Percentiles rank a stretch among this genome's conserved stretches.
Conservation (phyloP, 1,139 yeast species). For the Kazachstania sp. region DNA sequence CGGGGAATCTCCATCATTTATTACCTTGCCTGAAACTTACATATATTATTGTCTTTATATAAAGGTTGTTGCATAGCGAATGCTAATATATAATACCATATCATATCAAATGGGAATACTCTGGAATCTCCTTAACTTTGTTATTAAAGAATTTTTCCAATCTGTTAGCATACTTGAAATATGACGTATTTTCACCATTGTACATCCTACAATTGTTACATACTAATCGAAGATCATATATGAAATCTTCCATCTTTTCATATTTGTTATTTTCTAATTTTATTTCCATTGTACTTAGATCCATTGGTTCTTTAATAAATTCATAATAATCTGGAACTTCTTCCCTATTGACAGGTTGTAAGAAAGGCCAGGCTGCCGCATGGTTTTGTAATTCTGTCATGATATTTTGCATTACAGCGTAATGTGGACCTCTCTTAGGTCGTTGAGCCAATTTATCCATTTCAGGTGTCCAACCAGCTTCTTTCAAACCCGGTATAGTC, state of each 20-base stretch:
- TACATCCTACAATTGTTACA: conserved; percentile 87
- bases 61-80: too few relatives aligned
- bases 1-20: too few relatives aligned
- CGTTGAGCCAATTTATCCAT: conserved; percentile 95
- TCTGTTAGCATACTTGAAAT: conserved; percentile 84
- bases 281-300: conserved; percentile 87
- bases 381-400: conserved; percentile 85
- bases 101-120: conserved; percentile 33
- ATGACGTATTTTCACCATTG: conserved; percentile 83
- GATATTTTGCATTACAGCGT: conserved; percentile 83
- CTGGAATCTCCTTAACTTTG: conserved; percentile 65
- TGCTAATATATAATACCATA: too few relatives aligned
- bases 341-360: conserved; percentile 82
- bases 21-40: too few relatives aligned
- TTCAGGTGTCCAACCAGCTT: conserved; percentile 97
- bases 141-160: conserved; percentile 78
- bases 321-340: conserved; percentile 97
- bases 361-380: conserved; percentile 99
- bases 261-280: conserved; percentile 88
- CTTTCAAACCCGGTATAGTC: conserved; percentile 77
- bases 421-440: conserved; percentile 92
- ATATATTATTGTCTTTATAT: too few relatives aligned
- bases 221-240: conserved; percentile 77
- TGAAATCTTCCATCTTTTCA: conserved; percentile 81
- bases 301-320: conserved; percentile 98